Evolutionary conservation across 495 filamentous ascomycete genomes (phyloP), one percentile per base, ranked within the genome.

Genomic region (Penicillium dipodomyicola): DNA sequence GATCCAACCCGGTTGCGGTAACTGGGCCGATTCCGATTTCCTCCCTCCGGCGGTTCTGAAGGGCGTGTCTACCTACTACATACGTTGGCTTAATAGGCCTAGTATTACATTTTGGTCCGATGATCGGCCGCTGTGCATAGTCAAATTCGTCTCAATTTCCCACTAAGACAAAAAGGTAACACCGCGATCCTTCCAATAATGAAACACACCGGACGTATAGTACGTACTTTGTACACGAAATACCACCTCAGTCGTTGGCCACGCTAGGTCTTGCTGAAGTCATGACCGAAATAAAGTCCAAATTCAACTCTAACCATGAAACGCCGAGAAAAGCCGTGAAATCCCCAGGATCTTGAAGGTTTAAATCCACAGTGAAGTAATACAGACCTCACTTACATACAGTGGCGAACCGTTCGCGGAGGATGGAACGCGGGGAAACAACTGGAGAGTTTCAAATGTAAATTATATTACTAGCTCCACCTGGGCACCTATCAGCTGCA

Each of bases 341-440:
- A 22, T 5, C 52, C 47, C 47, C 40, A 35, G 53, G 37, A 25
- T 4, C 8, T 2, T 14, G 23, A 30, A 11, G 30, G 8, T 51
- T 51, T 50, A 52, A 30, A 17, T 12, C 4, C 10, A 27, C 8
- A 9, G 49, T 43, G 50, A 52, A 52, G 50, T 40, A 33, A 43
- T 20, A 20, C 29, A 22, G 37, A 52, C 35, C 29, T 30, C 12
- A 42, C 44, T 10, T 10, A 14, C 5, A 47, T 10, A 14, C 5
- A 51, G 58, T 48, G 58, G 54, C 58, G 54, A 43, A 19, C 22
- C 43, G 46, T 56, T 51, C 45, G 41, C 33, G 33, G 58, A 33
- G 33, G 44, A 58, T 58, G 30, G 32, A 29, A 23, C 29, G 49
- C 49, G 48, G 48, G 55, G 48, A 29, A 17, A 27, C 33, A 23